Evolutionary conservation across 2,329 filamentous ascomycete species (phyloP).

Genomic region (Chrysoporthe cubensis): DNA sequence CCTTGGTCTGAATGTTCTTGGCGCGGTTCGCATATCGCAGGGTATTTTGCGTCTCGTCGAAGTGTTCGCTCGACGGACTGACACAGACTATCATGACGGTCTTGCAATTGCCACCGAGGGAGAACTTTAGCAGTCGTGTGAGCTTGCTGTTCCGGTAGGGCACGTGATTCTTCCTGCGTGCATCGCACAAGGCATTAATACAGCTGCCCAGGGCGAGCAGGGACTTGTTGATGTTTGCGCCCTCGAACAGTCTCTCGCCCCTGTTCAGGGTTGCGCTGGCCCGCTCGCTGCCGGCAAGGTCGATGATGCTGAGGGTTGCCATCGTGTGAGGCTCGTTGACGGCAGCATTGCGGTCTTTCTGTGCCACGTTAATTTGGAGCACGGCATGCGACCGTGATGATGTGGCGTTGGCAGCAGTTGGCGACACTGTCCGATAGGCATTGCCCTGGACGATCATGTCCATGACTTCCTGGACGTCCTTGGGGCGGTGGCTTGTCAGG

Average conservation of each 20-base stretch:
- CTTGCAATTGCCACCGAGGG: slow-evolving; percentile 95
- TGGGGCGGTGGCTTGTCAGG: slow-evolving; percentile 87
- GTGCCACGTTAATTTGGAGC: slow-evolving; percentile 92
- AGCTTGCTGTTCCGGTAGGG: slow-evolving; percentile 98
- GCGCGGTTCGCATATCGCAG: slow-evolving; percentile 95
- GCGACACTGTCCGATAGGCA: slow-evolving; percentile 91
- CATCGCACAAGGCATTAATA: slow-evolving; percentile 97
- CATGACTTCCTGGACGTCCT: slow-evolving; percentile 95
- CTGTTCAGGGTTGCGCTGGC: slow-evolving; percentile 97
- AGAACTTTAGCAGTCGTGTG: slow-evolving; percentile 93
- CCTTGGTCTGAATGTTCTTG: slow-evolving; percentile 99
- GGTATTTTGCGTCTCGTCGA: slow-evolving; percentile 98
- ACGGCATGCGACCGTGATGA: slow-evolving; percentile 97
- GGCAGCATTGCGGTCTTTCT: slow-evolving; percentile 90
- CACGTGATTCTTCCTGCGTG: slow-evolving; percentile 88
- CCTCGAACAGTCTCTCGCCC: slow-evolving; percentile 87
- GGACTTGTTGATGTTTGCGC: slow-evolving; percentile 99
- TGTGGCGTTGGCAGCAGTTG: slow-evolving; percentile 95
- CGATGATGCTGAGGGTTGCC: slow-evolving; percentile 97
- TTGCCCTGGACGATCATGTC: slow-evolving; percentile 98
- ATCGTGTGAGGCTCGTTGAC: slow-evolving; percentile 96
- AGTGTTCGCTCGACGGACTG: slow-evolving; percentile 93
- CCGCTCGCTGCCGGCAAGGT: slow-evolving; percentile 92
- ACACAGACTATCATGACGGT: slow-evolving; percentile 99
- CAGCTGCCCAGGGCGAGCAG: slow-evolving; percentile 92